These are phyloP conservation scores for Solanum gandarillasii DNA, from an alignment of 257 asterid genomes.

Conservation along the genomic window DNA sequence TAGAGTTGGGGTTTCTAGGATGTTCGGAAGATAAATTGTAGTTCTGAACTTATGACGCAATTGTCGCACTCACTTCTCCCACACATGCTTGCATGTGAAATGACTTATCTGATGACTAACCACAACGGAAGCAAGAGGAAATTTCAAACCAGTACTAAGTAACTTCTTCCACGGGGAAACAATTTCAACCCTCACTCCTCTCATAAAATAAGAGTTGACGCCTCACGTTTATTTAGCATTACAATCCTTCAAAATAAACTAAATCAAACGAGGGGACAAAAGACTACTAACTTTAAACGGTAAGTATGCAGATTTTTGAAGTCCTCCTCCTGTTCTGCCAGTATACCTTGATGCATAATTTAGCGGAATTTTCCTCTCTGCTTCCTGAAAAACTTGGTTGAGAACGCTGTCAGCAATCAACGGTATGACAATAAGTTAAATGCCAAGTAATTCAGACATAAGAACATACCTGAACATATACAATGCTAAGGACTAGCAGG, in stretches of 20 bases:
- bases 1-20: background rate
- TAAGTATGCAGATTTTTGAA: constrained; percentile 80
- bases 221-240: background rate
- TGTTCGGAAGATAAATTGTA: background rate
- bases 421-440: background rate
- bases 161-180: background rate
- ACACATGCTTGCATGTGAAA: background rate
- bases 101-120: background rate
- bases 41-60: background rate
- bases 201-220: background rate
- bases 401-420: background rate
- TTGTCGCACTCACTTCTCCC: background rate
- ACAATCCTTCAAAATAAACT: background rate
- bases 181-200: background rate
- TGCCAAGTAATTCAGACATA: background rate
- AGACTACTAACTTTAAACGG: constrained; percentile 68
- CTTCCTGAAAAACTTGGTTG: constrained; percentile 56
- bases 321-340: constrained; percentile 65
- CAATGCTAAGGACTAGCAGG: constrained; percentile 87
- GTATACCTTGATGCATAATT: constrained; percentile 83
- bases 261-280: background rate
- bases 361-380: constrained; percentile 92
- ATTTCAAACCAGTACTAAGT: background rate
- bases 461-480: constrained; percentile 74
- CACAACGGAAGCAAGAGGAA: background rate